Evolutionary conservation across 2,329 filamentous ascomycete genomes (phyloP), one percentile per base, ranked within the genome.

Genomic region (Hypoxylon sp.): DNA sequence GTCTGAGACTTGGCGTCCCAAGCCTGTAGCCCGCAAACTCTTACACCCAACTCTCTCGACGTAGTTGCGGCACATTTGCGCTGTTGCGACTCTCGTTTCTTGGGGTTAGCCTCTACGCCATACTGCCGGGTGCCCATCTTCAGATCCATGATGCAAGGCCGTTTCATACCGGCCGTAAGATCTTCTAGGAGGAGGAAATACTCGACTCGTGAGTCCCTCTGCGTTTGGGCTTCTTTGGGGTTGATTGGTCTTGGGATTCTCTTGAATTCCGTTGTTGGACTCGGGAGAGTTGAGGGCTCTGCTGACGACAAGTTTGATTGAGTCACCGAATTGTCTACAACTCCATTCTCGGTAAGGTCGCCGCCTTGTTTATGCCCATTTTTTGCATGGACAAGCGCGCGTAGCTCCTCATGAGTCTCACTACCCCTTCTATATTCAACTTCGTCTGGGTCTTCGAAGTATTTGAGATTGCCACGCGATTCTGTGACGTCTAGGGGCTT

Each of bases 61-160:
- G 96, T 99, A 0, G 96, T 99, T 68, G 88, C 90, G 69, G 92
- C 91, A 78, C 96, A 98, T 79, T 99, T 99, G 71, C 93, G 90
- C 62, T 93, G 89, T 78, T 99, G 96, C 0, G 96, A 98, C 65
- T 91, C 90, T 74, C 94, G 92, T 79, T 99, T 99, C 83, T 97
- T 97, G 45, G 93, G 89, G 56, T 87, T 90, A 1, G 96, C 96
- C 71, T 98, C 94, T 11, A 98, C 89, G 6, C 96, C 96, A 77
- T 97, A 98, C 76, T 99, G 96, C 1, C 96, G 90, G 6, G 96
- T 99, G 19, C 96, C 96, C 96, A 99, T 99, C 78, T 99, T 99
- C 67, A 99, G 84, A 76, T 99, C 96, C 78, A 99, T 91, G 64
- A 99, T 97, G 79, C 96, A 98, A 4, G 96, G 96, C 53, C 92